Conservation (phyloP, 73 alveolate species). For the Durusdinium trenchii region DNA sequence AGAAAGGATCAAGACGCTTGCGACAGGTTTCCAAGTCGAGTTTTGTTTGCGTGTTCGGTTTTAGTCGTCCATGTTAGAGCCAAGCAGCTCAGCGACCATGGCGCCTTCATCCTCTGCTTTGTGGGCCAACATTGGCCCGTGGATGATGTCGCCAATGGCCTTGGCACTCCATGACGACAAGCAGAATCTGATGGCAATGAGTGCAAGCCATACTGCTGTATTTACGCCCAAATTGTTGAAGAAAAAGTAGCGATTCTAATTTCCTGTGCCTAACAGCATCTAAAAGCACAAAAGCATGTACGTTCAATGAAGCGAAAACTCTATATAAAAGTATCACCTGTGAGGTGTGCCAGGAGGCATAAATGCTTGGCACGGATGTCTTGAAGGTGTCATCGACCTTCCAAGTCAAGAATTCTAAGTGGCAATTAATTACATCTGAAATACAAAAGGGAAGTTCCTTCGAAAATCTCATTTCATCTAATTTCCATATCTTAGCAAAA, state of each 20-base stretch:
- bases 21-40: background rate
- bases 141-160: slow-evolving; percentile 96
- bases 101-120: slow-evolving; percentile 96
- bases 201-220: too few species aligned
- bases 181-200: too few species aligned
- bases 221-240: too few species aligned
- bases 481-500: background rate
- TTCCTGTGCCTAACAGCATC: too few species aligned
- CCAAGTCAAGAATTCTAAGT: too few species aligned
- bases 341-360: slow-evolving; percentile 71
- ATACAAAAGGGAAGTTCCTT: background rate
- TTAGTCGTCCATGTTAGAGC: background rate
- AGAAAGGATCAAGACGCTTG: background rate
- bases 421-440: background rate
- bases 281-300: too few species aligned
- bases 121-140: slow-evolving; percentile 96
- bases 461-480: background rate
- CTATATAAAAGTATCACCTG: too few species aligned
- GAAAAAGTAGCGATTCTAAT: too few species aligned
- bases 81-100: slow-evolving; percentile 83
- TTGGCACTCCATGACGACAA: too few species aligned
- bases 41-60: slow-evolving; percentile 41
- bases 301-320: too few species aligned
- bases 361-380: slow-evolving; percentile 88
- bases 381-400: slow-evolving; percentile 86